A percentile compares a stretch with the other conserved stretches of the same genome.
Conservation (phyloP, 2,329 filamentous ascomycete species). For the Elsinoe australis region DNA sequence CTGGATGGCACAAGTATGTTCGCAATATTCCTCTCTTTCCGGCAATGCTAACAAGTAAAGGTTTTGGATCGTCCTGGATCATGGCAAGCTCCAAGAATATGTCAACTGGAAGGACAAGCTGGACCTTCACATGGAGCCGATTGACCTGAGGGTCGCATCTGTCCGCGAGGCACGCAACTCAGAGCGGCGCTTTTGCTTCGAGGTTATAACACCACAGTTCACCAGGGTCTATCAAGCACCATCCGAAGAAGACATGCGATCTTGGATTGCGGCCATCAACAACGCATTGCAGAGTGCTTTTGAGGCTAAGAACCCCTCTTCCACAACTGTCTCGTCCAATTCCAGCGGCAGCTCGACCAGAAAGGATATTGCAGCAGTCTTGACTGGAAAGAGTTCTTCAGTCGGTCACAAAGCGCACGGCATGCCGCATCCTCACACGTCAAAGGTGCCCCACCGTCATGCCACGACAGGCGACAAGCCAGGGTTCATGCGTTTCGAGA, state of each 20-base stretch:
- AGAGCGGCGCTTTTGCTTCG: slow-evolving; percentile 92
- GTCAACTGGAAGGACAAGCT: slow-evolving; percentile 98
- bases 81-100: slow-evolving; percentile 94
- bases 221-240: slow-evolving; percentile 96
- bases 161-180: slow-evolving; percentile 92
- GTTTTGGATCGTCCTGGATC: slow-evolving; percentile 97
- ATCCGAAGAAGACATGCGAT: slow-evolving; percentile 95
- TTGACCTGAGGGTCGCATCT: slow-evolving; percentile 92
- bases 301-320: slow-evolving; percentile 55
- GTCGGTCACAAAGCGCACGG: slow-evolving; percentile 45
- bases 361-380: slow-evolving; percentile 82
- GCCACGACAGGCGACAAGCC: slow-evolving; percentile 89
- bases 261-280: slow-evolving; percentile 93
- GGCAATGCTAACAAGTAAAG: slow-evolving; percentile 43
- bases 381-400: slow-evolving; percentile 85
- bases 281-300: slow-evolving; percentile 95
- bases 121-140: slow-evolving; percentile 95
- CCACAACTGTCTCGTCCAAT: slow-evolving; percentile 42
- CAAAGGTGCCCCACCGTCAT: slow-evolving; percentile 64
- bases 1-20: slow-evolving; percentile 95
- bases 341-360: slow-evolving; percentile 47
- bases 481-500: slow-evolving; percentile 61
- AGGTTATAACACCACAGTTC: slow-evolving; percentile 93
- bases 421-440: slow-evolving; percentile 18
- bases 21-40: neutral